Conservation (phyloP, 305 asterid genomes). For the Ilex paraguariensis region DNA sequence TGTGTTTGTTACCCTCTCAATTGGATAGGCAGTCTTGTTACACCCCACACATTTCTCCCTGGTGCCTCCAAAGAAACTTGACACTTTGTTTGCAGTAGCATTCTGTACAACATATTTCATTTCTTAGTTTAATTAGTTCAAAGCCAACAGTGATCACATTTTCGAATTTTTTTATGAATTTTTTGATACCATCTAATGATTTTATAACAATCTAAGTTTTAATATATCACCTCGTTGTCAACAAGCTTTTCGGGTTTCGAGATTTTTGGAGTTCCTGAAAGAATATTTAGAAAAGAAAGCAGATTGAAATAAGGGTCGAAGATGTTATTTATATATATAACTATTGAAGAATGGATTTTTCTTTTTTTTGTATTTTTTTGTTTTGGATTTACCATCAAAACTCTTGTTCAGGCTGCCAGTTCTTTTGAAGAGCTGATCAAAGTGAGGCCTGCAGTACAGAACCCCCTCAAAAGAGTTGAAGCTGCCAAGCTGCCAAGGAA, state of each 20-base stretch:
- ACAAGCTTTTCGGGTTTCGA: constrained; percentile 44
- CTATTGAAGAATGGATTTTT: background rate
- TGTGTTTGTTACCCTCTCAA: constrained; percentile 50
- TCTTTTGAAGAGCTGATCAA: constrained; percentile 71
- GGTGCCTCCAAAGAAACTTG: constrained; percentile 58
- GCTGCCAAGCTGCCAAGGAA: constrained; percentile 48
- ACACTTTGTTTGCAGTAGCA: constrained; percentile 41
- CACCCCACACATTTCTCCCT: constrained; percentile 70
- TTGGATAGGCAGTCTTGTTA: constrained; percentile 61
- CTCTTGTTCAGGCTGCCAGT: constrained; percentile 86
- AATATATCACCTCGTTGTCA: constrained; percentile 46
- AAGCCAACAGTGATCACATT: background rate
- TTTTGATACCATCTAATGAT: background rate
- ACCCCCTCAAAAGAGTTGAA: constrained; percentile 84
- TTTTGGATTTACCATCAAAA: constrained; percentile 44
- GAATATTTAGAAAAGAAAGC: background rate
- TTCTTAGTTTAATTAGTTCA: background rate
- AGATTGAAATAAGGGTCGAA: background rate
- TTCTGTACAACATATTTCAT: constrained; percentile 25
- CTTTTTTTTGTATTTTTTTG: background rate
- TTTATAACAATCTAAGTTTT: background rate
- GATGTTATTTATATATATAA: background rate
- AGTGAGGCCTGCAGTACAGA: constrained; percentile 67
- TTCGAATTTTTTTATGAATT: background rate
- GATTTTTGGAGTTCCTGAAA: constrained; percentile 56